These are phyloP conservation scores for Aureobasidium namibiae DNA, from an alignment of 2,329 filamentous ascomycete species.

Conservation along the genomic window DNA sequence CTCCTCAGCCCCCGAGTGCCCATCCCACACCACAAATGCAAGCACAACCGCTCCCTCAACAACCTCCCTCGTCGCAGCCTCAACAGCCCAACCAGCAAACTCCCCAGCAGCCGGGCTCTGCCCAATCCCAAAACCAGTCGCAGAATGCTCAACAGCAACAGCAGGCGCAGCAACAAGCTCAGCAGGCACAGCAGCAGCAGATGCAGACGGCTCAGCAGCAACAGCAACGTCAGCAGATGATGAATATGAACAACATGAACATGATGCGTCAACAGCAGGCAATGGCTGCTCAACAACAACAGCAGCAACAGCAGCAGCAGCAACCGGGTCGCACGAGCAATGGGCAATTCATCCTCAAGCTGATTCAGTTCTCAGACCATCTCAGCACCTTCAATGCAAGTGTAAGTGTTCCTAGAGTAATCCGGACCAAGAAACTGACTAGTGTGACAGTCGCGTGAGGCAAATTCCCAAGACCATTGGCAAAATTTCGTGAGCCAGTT, in stretches of 20 bases:
- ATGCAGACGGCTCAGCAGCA: constrained; percentile 22
- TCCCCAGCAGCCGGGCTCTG: constrained; percentile 28
- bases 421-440: not conserved
- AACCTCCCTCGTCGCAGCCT: constrained; percentile 12
- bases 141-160: constrained; percentile 38
- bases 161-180: constrained; percentile 21
- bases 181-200: constrained; percentile 15
- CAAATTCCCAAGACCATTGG: constrained; percentile 68
- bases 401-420: not conserved
- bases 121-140: constrained; percentile 30
- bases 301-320: constrained; percentile 15
- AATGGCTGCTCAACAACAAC: constrained; percentile 15
- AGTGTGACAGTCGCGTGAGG: not conserved
- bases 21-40: constrained; percentile 16
- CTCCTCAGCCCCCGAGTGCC: constrained; percentile 16
- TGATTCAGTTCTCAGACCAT: constrained; percentile 50
- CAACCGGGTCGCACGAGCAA: constrained; percentile 21
- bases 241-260: constrained; percentile 10
- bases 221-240: constrained; percentile 24
- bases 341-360: constrained; percentile 41
- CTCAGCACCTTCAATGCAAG: constrained; percentile 42
- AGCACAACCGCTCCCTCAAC: constrained; percentile 17
- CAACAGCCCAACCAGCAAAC: constrained; percentile 31
- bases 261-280: constrained; percentile 20
- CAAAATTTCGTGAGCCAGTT: constrained; percentile 69